Evolutionary conservation across 2,329 filamentous ascomycete species (phyloP).

Genomic region (Grosmannia huntii): DNA sequence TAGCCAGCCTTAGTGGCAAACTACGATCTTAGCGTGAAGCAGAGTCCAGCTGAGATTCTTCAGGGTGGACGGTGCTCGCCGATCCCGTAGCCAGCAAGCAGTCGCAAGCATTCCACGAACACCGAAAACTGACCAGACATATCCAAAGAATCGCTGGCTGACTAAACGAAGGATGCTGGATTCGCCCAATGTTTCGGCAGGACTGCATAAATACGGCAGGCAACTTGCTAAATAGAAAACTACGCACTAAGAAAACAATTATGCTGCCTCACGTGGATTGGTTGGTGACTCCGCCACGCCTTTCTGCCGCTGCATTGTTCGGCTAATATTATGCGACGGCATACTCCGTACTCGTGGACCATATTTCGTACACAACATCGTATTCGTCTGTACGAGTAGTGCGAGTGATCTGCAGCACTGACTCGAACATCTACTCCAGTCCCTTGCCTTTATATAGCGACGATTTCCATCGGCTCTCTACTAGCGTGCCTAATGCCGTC

Average conservation of each 20-base stretch:
- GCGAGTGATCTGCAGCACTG: background rate
- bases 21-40: background rate
- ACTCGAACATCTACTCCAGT: background rate
- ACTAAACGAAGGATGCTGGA: background rate
- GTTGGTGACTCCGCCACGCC: background rate
- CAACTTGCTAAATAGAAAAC: background rate
- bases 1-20: background rate
- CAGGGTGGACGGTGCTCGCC: background rate
- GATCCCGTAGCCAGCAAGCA: background rate
- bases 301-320: background rate
- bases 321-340: no score
- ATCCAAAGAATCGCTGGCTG: no score
- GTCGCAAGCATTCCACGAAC: background rate
- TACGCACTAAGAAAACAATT: no score
- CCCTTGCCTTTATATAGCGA: background rate
- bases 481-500: slow-evolving; percentile 18
- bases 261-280: background rate
- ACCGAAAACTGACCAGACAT: background rate
- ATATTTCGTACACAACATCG: background rate
- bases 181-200: background rate
- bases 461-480: slow-evolving; percentile 10
- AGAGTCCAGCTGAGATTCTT: background rate
- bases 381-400: background rate
- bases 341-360: no score
- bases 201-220: background rate